These are phyloP conservation scores for Termitomyces sp. DNA, from an alignment of 768 basidiomycete genomes.

Conservation along the genomic window DNA sequence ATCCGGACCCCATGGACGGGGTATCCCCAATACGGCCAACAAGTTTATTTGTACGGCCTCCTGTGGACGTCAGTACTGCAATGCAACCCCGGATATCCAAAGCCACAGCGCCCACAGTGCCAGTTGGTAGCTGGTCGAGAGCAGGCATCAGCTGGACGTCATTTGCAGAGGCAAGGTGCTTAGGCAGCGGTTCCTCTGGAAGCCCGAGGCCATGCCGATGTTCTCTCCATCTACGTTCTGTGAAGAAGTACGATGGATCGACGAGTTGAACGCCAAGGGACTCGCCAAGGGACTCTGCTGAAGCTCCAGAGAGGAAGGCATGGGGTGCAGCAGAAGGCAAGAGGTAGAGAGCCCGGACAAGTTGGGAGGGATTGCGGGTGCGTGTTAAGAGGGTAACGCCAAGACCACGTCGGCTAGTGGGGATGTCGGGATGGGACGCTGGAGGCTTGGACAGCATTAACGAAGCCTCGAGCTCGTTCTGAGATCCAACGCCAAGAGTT, in stretches of 20 bases:
- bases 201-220: constrained; percentile 70
- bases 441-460: constrained; percentile 81
- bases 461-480: constrained; percentile 83
- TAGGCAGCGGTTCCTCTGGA: constrained; percentile 58
- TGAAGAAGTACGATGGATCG: constrained; percentile 76
- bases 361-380: constrained; percentile 67
- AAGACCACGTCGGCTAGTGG: constrained; percentile 54
- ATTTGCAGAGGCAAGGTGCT: constrained; percentile 8
- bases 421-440: constrained; percentile 53
- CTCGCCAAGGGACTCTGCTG: constrained; percentile 58
- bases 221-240: constrained; percentile 69
- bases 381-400: constrained; percentile 63
- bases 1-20: constrained; percentile 71
- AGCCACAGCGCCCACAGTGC: constrained; percentile 84
- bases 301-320: constrained; percentile 61
- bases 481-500: not conserved
- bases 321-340: constrained; percentile 59
- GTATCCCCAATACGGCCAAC: constrained; percentile 84
- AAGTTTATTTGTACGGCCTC: constrained; percentile 79
- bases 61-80: constrained; percentile 70
- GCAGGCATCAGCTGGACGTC: constrained; percentile 18
- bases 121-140: constrained; percentile 61
- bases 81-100: constrained; percentile 73
- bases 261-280: constrained; percentile 53
- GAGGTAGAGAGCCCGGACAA: constrained; percentile 68